Conservation (phyloP, 257 asterid genomes). For the Cinchona pubescens region DNA sequence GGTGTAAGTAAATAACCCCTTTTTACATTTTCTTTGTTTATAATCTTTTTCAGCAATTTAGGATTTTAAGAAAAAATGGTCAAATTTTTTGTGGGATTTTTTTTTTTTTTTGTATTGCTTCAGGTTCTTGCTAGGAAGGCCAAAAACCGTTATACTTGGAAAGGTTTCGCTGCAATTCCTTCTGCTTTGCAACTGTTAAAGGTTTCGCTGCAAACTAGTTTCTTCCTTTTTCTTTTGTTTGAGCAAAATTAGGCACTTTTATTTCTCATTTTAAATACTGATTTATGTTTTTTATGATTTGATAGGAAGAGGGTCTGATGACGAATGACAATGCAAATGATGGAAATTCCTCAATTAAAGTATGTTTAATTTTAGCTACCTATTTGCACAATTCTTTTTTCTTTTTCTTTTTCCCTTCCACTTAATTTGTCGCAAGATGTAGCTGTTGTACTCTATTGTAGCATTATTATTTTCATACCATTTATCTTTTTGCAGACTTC, state of each 20-base stretch:
- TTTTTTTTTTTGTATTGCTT: too few relatives aligned
- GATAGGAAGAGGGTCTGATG: constrained; percentile 66
- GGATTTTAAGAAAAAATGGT: not conserved
- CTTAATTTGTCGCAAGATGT: too few relatives aligned
- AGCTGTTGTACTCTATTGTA: too few relatives aligned
- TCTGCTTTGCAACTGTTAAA: constrained; percentile 63
- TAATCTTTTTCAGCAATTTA: not conserved
- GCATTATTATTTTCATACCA: not conserved
- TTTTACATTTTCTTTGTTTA: too few relatives aligned
- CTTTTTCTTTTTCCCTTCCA: too few relatives aligned
- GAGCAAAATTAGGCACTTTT: not conserved
- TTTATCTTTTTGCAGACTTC: constrained; percentile 42
- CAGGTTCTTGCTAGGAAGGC: constrained; percentile 85
- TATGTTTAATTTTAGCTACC: constrained; percentile 23
- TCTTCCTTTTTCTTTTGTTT: not conserved
- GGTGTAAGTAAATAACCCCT: constrained; percentile 53
- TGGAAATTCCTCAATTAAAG: constrained; percentile 53
- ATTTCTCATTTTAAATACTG: not conserved
- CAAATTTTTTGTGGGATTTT: too few relatives aligned
- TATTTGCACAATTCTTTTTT: not conserved
- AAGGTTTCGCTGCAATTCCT: constrained; percentile 86
- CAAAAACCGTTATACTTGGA: constrained; percentile 85
- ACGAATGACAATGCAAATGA: constrained; percentile 51
- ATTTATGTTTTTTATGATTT: not conserved
- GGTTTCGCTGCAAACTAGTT: constrained; percentile 26